Evolutionary conservation across 1,284 basidiomycete genomes (phyloP).

Genomic region (Trichosporon coremiiforme): DNA sequence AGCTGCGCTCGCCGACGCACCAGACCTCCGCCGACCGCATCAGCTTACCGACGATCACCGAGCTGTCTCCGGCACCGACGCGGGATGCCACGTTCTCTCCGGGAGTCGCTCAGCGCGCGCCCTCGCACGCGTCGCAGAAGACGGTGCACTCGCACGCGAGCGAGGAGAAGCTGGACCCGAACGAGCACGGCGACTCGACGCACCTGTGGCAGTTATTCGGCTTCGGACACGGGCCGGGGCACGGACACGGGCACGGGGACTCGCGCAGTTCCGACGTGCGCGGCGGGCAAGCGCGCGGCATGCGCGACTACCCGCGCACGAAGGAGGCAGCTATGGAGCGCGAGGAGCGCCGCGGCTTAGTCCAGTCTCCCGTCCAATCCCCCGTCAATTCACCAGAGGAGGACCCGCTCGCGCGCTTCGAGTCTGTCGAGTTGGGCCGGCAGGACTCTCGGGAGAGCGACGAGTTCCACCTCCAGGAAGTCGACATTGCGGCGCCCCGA

Average conservation of each 20-base stretch:
- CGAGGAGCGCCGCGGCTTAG: constrained; percentile 43
- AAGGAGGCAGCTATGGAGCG: constrained; percentile 36
- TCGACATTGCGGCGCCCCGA: background rate
- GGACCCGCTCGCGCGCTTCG: background rate
- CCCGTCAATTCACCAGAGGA: constrained; percentile 21
- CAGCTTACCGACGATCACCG: constrained; percentile 28
- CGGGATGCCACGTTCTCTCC: background rate
- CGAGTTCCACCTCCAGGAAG: background rate
- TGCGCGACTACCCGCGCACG: constrained; percentile 46
- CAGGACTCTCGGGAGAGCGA: background rate
- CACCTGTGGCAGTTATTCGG: constrained; percentile 12
- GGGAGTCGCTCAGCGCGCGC: background rate
- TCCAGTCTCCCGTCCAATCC: constrained; percentile 24
- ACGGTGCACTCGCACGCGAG: background rate
- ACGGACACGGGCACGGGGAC: background rate
- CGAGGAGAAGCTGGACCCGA: constrained; percentile 13
- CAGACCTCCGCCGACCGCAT: background rate
- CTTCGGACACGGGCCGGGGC: background rate
- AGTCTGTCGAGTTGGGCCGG: background rate
- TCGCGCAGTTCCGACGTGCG: constrained; percentile 22
- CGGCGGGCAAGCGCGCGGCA: constrained; percentile 38
- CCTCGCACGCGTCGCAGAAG: constrained; percentile 11
- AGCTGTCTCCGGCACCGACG: constrained; percentile 30
- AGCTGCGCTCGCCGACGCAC: constrained; percentile 10
- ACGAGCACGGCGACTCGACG: constrained; percentile 12